These are phyloP conservation scores for Globisporangium uncinulatum DNA, from an alignment of 352 stramenopile genomes.

Conservation along the genomic window DNA sequence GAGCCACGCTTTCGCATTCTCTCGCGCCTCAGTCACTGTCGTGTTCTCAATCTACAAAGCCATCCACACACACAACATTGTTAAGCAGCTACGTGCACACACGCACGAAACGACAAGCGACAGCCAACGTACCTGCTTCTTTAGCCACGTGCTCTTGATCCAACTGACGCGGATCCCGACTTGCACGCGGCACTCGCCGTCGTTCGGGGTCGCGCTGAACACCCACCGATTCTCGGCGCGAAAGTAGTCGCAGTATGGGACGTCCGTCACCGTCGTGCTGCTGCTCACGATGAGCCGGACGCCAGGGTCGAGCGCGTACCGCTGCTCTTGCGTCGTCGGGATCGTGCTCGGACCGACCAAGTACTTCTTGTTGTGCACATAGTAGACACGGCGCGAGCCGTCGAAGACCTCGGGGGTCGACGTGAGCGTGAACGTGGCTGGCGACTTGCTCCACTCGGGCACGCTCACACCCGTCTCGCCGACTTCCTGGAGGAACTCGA, in stretches of 20 bases:
- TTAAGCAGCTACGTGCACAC: not conserved
- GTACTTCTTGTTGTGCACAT: conserved; percentile 87
- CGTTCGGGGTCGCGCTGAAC: conserved; percentile 51
- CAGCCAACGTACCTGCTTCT: conserved; percentile 58
- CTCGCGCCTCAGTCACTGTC: conserved; percentile 66
- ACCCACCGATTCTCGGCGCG: conserved; percentile 83
- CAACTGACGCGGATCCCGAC: conserved; percentile 71
- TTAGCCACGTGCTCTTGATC: conserved; percentile 83
- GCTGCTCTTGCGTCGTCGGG: conserved; percentile 64
- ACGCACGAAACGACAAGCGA: not conserved
- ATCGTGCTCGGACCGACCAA: conserved; percentile 79
- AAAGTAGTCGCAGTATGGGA: conserved; percentile 86
- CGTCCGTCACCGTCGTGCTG: conserved; percentile 68
- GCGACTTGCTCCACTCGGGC: conserved; percentile 35
- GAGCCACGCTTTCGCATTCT: conserved; percentile 43
- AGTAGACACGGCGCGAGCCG: conserved; percentile 43
- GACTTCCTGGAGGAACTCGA: conserved; percentile 31
- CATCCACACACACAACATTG: not conserved
- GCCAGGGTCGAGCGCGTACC: conserved; percentile 42
- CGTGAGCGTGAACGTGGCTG: conserved; percentile 47
- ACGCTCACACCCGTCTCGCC: conserved; percentile 62
- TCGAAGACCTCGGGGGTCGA: conserved; percentile 57
- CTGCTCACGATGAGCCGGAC: conserved; percentile 62
- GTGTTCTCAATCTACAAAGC: conserved; percentile 64
- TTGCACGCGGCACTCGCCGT: conserved; percentile 35